Base-by-base conservation (phyloP, 805 yeast species). In the Yarrowia alimentaria region DNA sequence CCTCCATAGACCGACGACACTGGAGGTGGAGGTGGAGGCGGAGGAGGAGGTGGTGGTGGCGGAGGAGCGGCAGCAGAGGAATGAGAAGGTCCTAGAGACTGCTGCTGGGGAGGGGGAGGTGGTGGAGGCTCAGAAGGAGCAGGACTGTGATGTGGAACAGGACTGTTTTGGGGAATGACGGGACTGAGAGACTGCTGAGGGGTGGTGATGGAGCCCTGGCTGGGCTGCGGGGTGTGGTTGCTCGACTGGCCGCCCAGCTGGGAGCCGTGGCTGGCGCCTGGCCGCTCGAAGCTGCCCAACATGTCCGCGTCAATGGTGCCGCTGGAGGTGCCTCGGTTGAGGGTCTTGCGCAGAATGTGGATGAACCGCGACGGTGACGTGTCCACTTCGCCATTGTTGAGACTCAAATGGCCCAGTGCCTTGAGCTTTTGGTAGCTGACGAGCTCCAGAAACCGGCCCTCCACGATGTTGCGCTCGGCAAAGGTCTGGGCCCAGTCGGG, bases 401-500 rank as follows among this genome's bases (percentile, higher is more conserved):
- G 60, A 58, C 57, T 70, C 55, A 55, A 70, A 61, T 59, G 72
- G 71, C 64, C 70, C 29, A 65, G 56, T 20, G 58, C 53, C 56
- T 66, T 68, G 70, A 87, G 75, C 21, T 78, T 74, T 34, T 81
- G 86, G 62, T 83, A 84, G 33, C 81, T 85, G 42, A 80, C 75
- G 57, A 89, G 68, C 43, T 77, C 80, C 18, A 88, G 64, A 58
- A 89, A 88, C 20, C 75, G 68, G 37, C 78, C 75, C 0, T 89
- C 88, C 8, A 73, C 68, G 3, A 89, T 69, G 43, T 78, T 77
- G 54, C 79, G 72, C 33, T 72, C 71, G 31, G 68, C 68, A 64
- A 89, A 84, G 13, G 80, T 75, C 4, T 71, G 76, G n/a, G 76
- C 69, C 96, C 96, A 89, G 11, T 81, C 70, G 3, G 74, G 76